These are phyloP conservation scores for Hysterangium stoloniferum DNA, from an alignment of 768 basidiomycete genomes.

Conservation along the genomic window DNA sequence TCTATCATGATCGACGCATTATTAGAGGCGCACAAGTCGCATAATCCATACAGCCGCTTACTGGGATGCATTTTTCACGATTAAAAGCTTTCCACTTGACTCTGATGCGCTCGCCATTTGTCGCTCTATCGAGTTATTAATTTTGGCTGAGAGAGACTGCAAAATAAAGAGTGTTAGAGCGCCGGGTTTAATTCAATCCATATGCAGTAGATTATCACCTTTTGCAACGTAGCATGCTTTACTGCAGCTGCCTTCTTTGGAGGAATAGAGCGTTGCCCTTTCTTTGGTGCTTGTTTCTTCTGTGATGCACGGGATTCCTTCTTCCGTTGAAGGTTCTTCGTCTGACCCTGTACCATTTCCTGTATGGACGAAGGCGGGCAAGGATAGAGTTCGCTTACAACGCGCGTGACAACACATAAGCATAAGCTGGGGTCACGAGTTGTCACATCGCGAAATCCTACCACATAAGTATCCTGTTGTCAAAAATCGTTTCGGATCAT, in stretches of 20 bases:
- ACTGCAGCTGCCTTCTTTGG: constrained; percentile 74
- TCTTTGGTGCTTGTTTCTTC: constrained; percentile 64
- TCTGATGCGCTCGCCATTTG: constrained; percentile 82
- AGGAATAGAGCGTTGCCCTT: constrained; percentile 68
- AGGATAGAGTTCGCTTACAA: too few relatives aligned
- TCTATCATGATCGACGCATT: neutral
- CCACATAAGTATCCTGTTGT: too few relatives aligned
- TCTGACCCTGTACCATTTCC: constrained; percentile 76
- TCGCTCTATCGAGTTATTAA: constrained; percentile 84
- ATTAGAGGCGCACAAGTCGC: neutral
- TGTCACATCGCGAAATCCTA: constrained; percentile 4
- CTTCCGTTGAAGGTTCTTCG: constrained; percentile 67
- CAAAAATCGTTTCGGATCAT: too few relatives aligned
- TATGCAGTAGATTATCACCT: constrained; percentile 37
- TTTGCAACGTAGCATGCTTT: constrained; percentile 70
- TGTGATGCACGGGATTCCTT: constrained; percentile 49
- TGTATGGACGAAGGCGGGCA: neutral
- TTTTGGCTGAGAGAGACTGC: constrained; percentile 84
- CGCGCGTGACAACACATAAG: neutral
- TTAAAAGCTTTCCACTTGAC: constrained; percentile 81
- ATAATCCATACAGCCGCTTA: neutral
- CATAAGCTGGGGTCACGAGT: neutral
- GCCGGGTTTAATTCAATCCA: neutral
- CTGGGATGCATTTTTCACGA: constrained; percentile 61
- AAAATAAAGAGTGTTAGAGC: constrained; percentile 11